Evolutionary conservation across 495 filamentous ascomycete genomes (phyloP).

Genomic region (Aspergillus avenaceus): DNA sequence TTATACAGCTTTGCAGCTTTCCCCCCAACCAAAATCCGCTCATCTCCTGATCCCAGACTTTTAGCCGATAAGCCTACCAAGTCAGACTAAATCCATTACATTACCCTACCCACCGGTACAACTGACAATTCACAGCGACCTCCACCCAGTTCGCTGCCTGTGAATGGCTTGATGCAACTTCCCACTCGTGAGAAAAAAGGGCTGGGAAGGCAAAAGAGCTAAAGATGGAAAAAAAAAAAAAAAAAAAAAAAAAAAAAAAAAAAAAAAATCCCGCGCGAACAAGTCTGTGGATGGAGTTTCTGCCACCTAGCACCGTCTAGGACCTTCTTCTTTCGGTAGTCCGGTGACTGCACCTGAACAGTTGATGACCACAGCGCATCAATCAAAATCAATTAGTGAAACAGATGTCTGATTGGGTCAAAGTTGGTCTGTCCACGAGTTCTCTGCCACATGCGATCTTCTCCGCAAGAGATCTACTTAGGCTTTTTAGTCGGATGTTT

Average conservation of each 20-base stretch:
- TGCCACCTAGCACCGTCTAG: background rate
- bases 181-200: background rate
- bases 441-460: background rate
- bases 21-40: background rate
- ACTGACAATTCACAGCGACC: conserved; percentile 7
- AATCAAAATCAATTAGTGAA: too few species aligned
- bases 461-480: background rate
- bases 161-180: conserved; percentile 4
- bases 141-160: background rate
- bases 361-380: conserved; percentile 1
- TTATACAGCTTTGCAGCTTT: background rate
- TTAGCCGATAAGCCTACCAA: conserved; percentile 3
- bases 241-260: too few species aligned
- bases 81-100: too few species aligned
- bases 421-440: background rate
- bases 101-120: conserved; percentile 4
- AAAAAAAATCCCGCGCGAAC: background rate
- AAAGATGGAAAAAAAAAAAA: too few species aligned
- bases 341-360: conserved; percentile 12
- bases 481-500: background rate
- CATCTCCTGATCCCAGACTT: background rate
- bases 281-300: background rate
- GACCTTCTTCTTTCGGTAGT: conserved; percentile 2
- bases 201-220: background rate
- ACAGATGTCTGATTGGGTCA: background rate